These are phyloP conservation scores for Metroxylon sagu DNA, from an alignment of 176 grass and related monocot species.

Conservation along the genomic window DNA sequence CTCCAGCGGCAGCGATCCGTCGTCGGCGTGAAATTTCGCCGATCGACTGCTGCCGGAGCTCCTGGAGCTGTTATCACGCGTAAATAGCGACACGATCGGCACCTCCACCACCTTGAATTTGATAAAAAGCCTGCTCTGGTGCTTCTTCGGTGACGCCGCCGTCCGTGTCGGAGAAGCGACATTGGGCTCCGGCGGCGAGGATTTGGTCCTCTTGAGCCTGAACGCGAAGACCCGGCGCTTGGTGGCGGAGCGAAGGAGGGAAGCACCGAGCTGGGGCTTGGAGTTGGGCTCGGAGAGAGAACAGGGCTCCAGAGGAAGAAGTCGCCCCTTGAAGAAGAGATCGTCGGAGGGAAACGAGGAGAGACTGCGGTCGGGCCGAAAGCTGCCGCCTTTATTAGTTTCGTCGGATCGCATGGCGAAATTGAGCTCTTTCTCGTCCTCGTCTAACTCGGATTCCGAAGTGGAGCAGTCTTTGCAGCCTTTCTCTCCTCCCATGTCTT, in stretches of 20 bases:
- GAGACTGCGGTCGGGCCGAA: neutral
- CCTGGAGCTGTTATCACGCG: constrained; percentile 10
- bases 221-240: constrained; percentile 2
- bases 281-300: constrained; percentile 13
- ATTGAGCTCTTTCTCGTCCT: constrained; percentile 25
- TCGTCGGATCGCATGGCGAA: constrained; percentile 42
- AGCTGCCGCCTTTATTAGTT: constrained; percentile 1
- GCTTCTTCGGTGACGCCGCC: neutral
- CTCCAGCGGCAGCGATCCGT: neutral
- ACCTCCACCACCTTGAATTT: constrained; percentile 10
- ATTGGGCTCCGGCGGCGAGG: neutral
- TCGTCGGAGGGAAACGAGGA: constrained; percentile 36
- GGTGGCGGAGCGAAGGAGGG: constrained; percentile 5
- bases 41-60: constrained; percentile 9
- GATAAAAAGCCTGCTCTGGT: neutral
- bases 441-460: constrained; percentile 35
- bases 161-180: neutral
- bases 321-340: constrained; percentile 28
- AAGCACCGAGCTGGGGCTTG: constrained; percentile 8
- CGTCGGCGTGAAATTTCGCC: neutral
- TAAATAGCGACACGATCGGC: neutral
- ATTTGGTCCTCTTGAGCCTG: neutral
- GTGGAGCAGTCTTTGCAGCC: neutral
- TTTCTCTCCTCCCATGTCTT: no score
- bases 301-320: constrained; percentile 8